A percentile compares a stretch with the other conserved stretches of the same genome.
These are phyloP conservation scores for Suillus hirtellus DNA, from an alignment of 768 basidiomycete species.

Conservation along the genomic window DNA sequence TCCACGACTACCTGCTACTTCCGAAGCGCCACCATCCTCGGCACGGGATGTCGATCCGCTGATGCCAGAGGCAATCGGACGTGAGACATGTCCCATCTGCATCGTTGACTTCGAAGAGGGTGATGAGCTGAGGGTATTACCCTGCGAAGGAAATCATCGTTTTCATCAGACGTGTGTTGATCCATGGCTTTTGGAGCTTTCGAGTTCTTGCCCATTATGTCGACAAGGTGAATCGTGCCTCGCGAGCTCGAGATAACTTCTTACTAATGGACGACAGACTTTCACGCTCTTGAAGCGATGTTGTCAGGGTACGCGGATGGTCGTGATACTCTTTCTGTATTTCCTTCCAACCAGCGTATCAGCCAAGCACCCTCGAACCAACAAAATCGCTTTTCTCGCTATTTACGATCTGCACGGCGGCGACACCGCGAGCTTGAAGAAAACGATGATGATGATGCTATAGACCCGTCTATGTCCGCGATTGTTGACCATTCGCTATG, in stretches of 20 bases:
- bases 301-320: constrained; percentile 38
- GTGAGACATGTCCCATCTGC: constrained; percentile 93
- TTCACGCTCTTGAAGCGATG: constrained; percentile 61
- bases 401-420: constrained; percentile 52
- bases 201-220: constrained; percentile 90
- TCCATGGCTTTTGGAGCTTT: constrained; percentile 89
- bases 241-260: neutral
- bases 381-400: constrained; percentile 55
- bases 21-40: constrained; percentile 5
- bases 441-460: constrained; percentile 33
- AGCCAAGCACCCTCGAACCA: constrained; percentile 19
- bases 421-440: constrained; percentile 44
- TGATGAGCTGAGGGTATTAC: constrained; percentile 86
- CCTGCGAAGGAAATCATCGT: constrained; percentile 87
- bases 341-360: constrained; percentile 14
- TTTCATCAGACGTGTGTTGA: constrained; percentile 93
- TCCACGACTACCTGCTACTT: constrained; percentile 1
- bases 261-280: constrained; percentile 41
- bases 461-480: constrained; percentile 28
- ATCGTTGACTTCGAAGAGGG: constrained; percentile 93
- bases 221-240: constrained; percentile 65
- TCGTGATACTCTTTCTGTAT: constrained; percentile 9
- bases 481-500: constrained; percentile 9
- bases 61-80: constrained; percentile 67
- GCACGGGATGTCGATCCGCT: constrained; percentile 38